Evolutionary conservation across 768 basidiomycete genomes (phyloP), one percentile per base, ranked within the genome.

Genomic region (Pleurotus platypus): DNA sequence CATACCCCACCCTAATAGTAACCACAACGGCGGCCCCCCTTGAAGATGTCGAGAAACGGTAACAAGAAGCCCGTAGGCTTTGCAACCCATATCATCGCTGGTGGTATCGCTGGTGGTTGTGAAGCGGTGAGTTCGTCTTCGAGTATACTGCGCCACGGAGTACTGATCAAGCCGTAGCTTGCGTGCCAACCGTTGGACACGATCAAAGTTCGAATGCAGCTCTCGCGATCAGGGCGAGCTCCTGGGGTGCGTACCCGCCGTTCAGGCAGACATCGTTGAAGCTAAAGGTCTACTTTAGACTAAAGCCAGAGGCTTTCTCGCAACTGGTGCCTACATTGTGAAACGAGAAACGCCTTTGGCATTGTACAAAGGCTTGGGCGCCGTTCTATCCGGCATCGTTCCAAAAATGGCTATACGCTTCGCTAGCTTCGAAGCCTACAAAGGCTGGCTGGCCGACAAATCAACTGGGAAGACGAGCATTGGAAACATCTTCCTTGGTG

Each of bases 121-220:
- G 95, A 98, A 75, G 95, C 96, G 56, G 87, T 93, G 58, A 63
- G 88, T 72, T 55, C 38, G 37, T 42, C 37, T 26, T 22, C 15
- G 12, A 26, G 15, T n/a, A 27, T 42, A 45, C 20, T 30, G 26
- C 24, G 13, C 3, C 46, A 46, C 47, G 35, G 12, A 22, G 12
- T 45, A 46, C 37, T 54, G 35, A 43, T 38, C 62, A 51, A 37
- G 37, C 56, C 38, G 60, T 46, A 92, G 90, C 69, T 92, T 58
- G 79, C 70, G 66, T 96, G 94, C 71, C 94, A 96, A 68, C 94
- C 94, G 9, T 85, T 98, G 45, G 97, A 99, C 70, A 98, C 97
- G 22, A 98, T 98, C 79, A 98, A 98, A 77, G 96, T 98, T 63
- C 92, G 97, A n/a, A 99, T 99, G 97, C 97, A 99, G 75, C 86